Conservation (phyloP, 768 basidiomycete genomes). For the Auriscalpium microsporum region DNA sequence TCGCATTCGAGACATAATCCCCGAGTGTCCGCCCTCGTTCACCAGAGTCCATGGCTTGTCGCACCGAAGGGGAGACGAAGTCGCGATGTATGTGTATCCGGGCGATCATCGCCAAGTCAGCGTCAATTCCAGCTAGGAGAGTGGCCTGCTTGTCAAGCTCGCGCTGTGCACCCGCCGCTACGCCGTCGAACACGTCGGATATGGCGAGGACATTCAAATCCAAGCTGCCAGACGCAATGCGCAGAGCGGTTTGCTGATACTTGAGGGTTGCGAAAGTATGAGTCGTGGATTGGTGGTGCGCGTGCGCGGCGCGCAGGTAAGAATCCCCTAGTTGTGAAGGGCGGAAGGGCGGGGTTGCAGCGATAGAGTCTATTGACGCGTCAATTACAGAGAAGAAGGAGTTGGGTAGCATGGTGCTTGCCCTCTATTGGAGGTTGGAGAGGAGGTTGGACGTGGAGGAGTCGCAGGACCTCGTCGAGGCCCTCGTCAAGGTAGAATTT, state of each 20-base stretch:
- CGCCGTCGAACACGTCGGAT: constrained; percentile 58
- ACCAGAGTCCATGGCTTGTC: constrained; percentile 65
- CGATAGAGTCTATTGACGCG: constrained; percentile 39
- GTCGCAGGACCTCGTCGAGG: constrained; percentile 53
- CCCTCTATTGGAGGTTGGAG: constrained; percentile 70
- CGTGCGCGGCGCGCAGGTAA: constrained; percentile 54
- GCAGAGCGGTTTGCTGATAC: constrained; percentile 60
- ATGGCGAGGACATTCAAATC: constrained; percentile 68
- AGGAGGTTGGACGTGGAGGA: constrained; percentile 51
- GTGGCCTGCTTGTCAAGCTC: constrained; percentile 62
- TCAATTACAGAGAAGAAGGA: neutral
- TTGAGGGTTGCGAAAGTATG: constrained; percentile 44
- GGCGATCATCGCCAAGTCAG: constrained; percentile 64
- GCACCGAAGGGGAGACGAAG: constrained; percentile 59
- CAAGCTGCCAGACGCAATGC: constrained; percentile 63
- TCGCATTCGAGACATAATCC: constrained; percentile 70
- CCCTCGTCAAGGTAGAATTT: constrained; percentile 70
- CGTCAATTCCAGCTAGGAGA: constrained; percentile 54
- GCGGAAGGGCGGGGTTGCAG: constrained; percentile 66
- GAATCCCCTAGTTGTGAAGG: constrained; percentile 59
- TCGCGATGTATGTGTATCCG: constrained; percentile 64
- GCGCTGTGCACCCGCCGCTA: constrained; percentile 43
- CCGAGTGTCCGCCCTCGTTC: constrained; percentile 62
- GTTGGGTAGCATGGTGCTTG: constrained; percentile 20
- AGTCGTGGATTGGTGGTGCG: constrained; percentile 55